Base-by-base conservation (phyloP, 176 grass and related monocot species). In the Triticum aestivum region DNA sequence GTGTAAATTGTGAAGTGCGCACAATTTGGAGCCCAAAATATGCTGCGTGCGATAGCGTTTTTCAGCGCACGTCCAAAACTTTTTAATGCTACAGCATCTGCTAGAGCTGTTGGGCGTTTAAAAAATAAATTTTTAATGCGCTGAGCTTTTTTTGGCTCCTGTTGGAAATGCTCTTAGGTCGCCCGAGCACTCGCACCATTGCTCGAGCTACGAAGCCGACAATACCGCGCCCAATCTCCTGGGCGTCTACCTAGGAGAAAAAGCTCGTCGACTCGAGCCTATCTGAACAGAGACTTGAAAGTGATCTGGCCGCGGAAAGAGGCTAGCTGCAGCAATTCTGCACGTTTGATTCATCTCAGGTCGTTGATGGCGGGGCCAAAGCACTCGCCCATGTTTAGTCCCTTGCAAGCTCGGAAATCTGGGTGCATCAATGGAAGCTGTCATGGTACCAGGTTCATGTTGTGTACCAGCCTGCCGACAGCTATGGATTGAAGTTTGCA, bases 281-380 rank as follows among this genome's bases (percentile, higher is more conserved):
- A 70, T 77, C 78, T 86, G 78, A 77, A 82, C 33, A 85, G 49
- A 13, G 59, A 15, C 76, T 1, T 20, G 77, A 81, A 65, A 68
- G 45, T 26, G 83, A 81, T 75, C 24, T 9, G 45, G 69, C 69
- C 6, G 26, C 1, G 33, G 29, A 88, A 84, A 84, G 29, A 79
- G 74, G 65, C 23, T 5, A 64, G 62, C 62, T 6, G 62, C 14
- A 33, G 49, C 64, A 37, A 6, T 5, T 62, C 34, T 54, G 32
- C 32, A 37, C 17, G 32, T 69, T 69, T 67, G 33, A 30, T 75
- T 30, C 82, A 73, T 88, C 65, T 21, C 2, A 59, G 33, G 21
- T 2, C 11, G 14, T 30, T 64, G 52, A 51, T 59, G 10, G 54
- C 49, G 65, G 52, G 14, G 51, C 30, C 39, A 52, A 26, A 23